Percentiles rank a stretch among this genome's conserved stretches.
These are phyloP conservation scores for Malus orientalis DNA, from an alignment of 306 rosid genomes.

Conservation along the genomic window DNA sequence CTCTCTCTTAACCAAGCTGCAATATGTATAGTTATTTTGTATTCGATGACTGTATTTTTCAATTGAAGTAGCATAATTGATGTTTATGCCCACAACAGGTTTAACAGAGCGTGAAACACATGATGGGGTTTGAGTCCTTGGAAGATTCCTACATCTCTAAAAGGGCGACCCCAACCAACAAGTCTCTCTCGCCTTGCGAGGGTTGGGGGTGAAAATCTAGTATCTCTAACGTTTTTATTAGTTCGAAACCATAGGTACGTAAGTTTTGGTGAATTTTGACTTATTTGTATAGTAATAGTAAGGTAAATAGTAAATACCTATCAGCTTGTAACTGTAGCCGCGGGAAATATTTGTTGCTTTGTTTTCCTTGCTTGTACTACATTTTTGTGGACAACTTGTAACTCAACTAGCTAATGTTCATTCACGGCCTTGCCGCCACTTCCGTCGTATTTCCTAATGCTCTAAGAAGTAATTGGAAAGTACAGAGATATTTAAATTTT, in stretches of 20 bases:
- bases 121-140: constrained; percentile 8
- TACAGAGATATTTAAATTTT: too few relatives aligned
- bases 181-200: too few relatives aligned
- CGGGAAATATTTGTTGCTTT: not conserved
- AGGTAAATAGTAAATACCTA: not conserved
- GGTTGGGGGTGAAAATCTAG: too few relatives aligned
- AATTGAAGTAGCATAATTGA: not conserved
- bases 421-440: not conserved
- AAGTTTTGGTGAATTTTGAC: not conserved
- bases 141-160: not conserved
- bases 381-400: too few relatives aligned
- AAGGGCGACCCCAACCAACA: too few relatives aligned
- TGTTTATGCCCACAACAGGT: constrained; percentile 34
- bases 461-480: too few relatives aligned
- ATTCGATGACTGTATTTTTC: not conserved
- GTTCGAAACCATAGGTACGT: not conserved
- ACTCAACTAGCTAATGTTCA: not conserved
- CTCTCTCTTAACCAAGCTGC: not conserved
- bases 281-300: not conserved
- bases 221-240: not conserved
- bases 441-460: not conserved
- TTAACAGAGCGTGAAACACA: constrained; percentile 24
- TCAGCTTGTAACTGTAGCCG: not conserved
- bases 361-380: not conserved
- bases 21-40: not conserved